A percentile compares a stretch with the other conserved stretches of the same genome.
Conservation (phyloP, 495 filamentous ascomycete genomes). For the Penicillium lagena region DNA sequence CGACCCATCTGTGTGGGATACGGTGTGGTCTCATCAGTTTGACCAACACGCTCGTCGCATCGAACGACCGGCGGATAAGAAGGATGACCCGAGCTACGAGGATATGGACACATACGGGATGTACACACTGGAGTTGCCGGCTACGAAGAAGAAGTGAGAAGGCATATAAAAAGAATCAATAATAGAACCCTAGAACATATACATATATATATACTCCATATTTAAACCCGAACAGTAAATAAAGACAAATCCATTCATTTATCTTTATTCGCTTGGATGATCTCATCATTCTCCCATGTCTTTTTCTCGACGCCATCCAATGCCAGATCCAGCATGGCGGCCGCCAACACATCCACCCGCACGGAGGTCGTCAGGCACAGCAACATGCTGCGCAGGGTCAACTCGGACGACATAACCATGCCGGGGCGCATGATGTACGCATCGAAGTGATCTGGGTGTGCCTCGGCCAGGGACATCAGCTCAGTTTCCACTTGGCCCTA, state of each 20-base stretch:
- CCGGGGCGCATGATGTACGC: constrained; percentile 30
- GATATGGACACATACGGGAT: too few species aligned
- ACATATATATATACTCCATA: background rate
- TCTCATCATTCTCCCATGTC: constrained; percentile 20
- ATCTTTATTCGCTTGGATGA: background rate
- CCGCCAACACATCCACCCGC: constrained; percentile 30
- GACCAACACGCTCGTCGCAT: constrained; percentile 1
- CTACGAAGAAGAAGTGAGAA: too few species aligned
- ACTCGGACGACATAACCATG: constrained; percentile 17
- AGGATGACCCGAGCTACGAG: too few species aligned
- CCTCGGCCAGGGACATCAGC: constrained; percentile 23
- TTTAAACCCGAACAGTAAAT: background rate
- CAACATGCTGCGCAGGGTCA: constrained; percentile 15
- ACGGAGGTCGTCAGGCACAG: constrained; percentile 14
- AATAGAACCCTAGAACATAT: background rate
- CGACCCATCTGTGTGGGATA: constrained; percentile 19
- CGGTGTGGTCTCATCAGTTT: constrained; percentile 25
- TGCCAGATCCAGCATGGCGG: constrained; percentile 30
- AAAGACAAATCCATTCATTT: background rate
- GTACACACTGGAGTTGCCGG: too few species aligned
- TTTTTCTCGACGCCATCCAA: constrained; percentile 25
- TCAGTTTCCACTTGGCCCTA: constrained; percentile 38
- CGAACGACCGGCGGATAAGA: too few species aligned
- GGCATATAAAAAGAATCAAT: background rate
- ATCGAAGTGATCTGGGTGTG: constrained; percentile 18